Conservation (phyloP, 2,329 filamentous ascomycete species). For the Penicillium sp. region DNA sequence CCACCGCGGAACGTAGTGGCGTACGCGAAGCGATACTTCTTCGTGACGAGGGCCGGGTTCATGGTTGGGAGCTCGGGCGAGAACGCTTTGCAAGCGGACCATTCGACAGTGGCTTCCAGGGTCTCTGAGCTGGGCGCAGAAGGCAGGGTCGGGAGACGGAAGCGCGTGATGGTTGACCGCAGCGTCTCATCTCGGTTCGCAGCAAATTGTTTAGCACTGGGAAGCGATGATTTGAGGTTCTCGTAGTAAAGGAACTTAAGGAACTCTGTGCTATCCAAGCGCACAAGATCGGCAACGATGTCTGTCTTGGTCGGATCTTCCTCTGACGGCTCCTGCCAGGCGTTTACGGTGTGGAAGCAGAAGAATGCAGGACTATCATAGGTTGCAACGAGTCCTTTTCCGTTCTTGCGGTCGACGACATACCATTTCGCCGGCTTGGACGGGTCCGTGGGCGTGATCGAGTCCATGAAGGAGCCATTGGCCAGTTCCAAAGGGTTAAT, state of each 20-base stretch:
- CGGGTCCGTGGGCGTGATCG: slow-evolving; percentile 63
- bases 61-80: slow-evolving; percentile 52
- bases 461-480: slow-evolving; percentile 53
- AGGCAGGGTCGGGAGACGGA: slow-evolving; percentile 38
- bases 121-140: slow-evolving; percentile 5
- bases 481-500: slow-evolving; percentile 48
- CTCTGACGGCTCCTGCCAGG: slow-evolving; percentile 61
- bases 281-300: slow-evolving; percentile 64
- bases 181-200: slow-evolving; percentile 35
- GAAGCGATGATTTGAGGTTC: slow-evolving; percentile 58
- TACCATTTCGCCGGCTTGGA: slow-evolving; percentile 65
- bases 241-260: slow-evolving; percentile 69
- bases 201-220: slow-evolving; percentile 40
- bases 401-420: slow-evolving; percentile 65
- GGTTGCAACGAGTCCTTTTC: slow-evolving; percentile 64
- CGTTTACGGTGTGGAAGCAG: slow-evolving; percentile 77
- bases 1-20: slow-evolving; percentile 46
- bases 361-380: slow-evolving; percentile 70
- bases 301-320: slow-evolving; percentile 39
- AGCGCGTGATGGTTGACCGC: slow-evolving; percentile 33
- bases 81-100: slow-evolving; percentile 23
- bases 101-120: slow-evolving; percentile 25
- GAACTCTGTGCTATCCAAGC: slow-evolving; percentile 64
- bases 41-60: slow-evolving; percentile 46
- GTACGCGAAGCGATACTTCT: slow-evolving; percentile 52